Percentiles rank a stretch among this genome's conserved stretches.
Conservation (phyloP, 2,329 filamentous ascomycete species). For the Alternaria panax region DNA sequence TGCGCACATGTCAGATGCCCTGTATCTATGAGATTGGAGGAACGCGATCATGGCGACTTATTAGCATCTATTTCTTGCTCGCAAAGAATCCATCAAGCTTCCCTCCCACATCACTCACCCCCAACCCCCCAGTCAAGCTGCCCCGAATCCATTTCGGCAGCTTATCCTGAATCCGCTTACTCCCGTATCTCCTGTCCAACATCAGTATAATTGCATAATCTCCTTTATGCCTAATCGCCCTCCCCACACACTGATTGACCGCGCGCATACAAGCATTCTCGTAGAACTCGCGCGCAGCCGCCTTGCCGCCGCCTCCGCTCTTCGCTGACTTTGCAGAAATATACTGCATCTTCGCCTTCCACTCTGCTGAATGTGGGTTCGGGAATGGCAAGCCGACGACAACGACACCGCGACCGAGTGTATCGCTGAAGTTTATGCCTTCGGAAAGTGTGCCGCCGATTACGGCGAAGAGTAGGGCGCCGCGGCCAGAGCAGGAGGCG, state of each 20-base stretch:
- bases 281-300: conserved; percentile 77
- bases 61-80: conserved; percentile 31
- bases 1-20: background rate
- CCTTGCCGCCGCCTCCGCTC: conserved; percentile 49
- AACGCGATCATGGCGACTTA: too few species aligned
- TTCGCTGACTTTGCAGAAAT: conserved; percentile 69
- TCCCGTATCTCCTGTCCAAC: conserved; percentile 80
- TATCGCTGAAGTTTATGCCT: conserved; percentile 97
- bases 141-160: conserved; percentile 87
- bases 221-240: conserved; percentile 84
- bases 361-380: conserved; percentile 86
- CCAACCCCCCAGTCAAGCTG: conserved; percentile 61
- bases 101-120: conserved; percentile 54
- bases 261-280: conserved; percentile 96
- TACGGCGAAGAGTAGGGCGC: conserved; percentile 85
- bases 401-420: conserved; percentile 84
- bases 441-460: conserved; percentile 95
- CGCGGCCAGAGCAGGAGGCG: conserved; percentile 57
- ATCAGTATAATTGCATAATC: conserved; percentile 94
- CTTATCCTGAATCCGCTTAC: conserved; percentile 75
- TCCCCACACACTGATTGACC: conserved; percentile 94
- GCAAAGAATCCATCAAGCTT: conserved; percentile 49
- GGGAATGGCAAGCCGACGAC: conserved; percentile 94
- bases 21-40: too few species aligned
- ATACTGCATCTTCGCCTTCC: conserved; percentile 90